These are phyloP conservation scores for Oidiodendron maius DNA, from an alignment of 495 filamentous ascomycete species.

Conservation along the genomic window DNA sequence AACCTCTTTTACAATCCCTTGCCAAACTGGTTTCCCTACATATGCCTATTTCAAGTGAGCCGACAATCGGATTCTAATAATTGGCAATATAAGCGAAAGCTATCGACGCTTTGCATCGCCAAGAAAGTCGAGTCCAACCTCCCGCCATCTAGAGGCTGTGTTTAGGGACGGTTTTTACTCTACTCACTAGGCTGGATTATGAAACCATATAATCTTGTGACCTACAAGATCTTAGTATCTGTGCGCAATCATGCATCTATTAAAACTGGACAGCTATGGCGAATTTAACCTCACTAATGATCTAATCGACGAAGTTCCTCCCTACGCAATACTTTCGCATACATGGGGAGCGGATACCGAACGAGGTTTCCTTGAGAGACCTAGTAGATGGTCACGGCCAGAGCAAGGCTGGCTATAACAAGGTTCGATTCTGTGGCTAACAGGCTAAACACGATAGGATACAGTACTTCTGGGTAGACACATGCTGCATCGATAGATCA, in stretches of 20 bases:
- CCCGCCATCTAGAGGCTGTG: too few relatives aligned
- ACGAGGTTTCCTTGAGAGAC: background rate
- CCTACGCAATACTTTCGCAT: too few relatives aligned
- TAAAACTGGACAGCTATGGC: background rate
- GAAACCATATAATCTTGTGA: background rate
- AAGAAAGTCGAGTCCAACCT: too few relatives aligned
- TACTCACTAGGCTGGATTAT: background rate
- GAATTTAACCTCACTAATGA: conserved; percentile 1
- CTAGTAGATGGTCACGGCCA: background rate
- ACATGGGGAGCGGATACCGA: background rate
- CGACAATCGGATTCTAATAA: too few relatives aligned
- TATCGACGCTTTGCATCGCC: too few relatives aligned
- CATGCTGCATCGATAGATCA: conserved; percentile 14
- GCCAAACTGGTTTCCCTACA: too few relatives aligned
- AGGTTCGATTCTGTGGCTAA: conserved; percentile 11
- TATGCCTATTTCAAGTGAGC: too few relatives aligned
- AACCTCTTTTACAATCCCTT: too few relatives aligned
- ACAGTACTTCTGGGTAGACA: too few relatives aligned
- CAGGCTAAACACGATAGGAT: conserved; percentile 13
- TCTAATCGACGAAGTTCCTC: background rate
- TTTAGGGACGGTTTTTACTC: too few relatives aligned
- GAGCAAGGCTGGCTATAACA: conserved; percentile 16
- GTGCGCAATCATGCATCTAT: conserved; percentile 1
- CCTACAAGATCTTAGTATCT: background rate
- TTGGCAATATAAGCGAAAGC: too few relatives aligned